Evolutionary conservation across 1,139 yeast species (phyloP), one percentile per base, ranked within the genome.

Genomic region (Saccharomyces hybrid): DNA sequence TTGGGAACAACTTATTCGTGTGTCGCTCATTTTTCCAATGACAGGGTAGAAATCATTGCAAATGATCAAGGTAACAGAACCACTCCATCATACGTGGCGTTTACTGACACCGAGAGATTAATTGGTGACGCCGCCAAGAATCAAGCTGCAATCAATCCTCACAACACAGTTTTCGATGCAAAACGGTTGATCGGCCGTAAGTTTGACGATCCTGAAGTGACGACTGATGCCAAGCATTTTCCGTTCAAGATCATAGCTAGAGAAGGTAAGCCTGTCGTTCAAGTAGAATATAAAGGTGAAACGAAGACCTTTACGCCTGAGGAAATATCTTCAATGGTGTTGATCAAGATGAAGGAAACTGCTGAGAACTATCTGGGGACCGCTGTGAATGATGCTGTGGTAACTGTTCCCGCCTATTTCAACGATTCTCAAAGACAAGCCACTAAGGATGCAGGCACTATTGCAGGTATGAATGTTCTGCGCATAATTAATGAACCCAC

Each of bases 381-480:
- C 56, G 75, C 74, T 54, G 81, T 84, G 55, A 82, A 78, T 61
- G 88, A 84, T 63, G 89, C 89, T 44, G 90, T 84, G 59, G 84
- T 84, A 63, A 84, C 89, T 51, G 88, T 91, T 56, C 97, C 98
- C 57, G 98, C 97, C 55, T 91, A 90, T 77, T 91, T 91, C 79
- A 91, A 90, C 74, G 97, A 90, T 75, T 95, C 97, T 59, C 98
- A 90, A 77, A 86, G 97, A 78, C 97, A 90, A 75, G 97, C 97
- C 59, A 90, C 97, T 61, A 90, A 90, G 79, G 97, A 90, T 73
- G 97, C 97, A 54, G 97, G 97, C 77, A 80, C 88, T 59, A 90
- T 90, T 78, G 95, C 97, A 50, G 97, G 97, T 65, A 82, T 90
- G 71, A 89, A 87, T 69, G 95, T 90, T 57, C 81, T 90, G 71